Conservation (phyloP, 495 filamentous ascomycete species). For the Xylaria scruposa region DNA sequence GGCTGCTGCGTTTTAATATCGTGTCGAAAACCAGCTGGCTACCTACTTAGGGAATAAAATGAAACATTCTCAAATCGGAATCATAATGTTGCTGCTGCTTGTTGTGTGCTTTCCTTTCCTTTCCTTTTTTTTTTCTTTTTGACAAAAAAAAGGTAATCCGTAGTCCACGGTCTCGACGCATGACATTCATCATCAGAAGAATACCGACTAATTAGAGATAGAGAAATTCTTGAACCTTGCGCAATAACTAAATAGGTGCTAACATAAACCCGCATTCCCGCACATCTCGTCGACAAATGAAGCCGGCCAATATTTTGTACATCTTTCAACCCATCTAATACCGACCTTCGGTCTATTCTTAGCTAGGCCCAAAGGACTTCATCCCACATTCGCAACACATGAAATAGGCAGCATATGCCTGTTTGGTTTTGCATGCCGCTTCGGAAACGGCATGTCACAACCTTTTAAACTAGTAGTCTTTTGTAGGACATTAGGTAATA, state of each 20-base stretch:
- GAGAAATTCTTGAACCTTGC: background rate
- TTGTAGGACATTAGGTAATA: background rate
- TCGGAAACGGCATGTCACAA: background rate
- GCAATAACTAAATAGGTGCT: constrained; percentile 1
- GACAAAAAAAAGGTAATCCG: background rate
- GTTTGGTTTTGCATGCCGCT: constrained; percentile 1
- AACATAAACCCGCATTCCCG: background rate
- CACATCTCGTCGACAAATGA: background rate
- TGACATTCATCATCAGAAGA: background rate
- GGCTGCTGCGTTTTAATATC: constrained; percentile 17
- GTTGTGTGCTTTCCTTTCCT: background rate
- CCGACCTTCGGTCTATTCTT: background rate
- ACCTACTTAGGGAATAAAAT: background rate
- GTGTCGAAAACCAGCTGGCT: background rate
- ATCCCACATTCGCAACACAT: background rate
- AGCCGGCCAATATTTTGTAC: constrained; percentile 11
- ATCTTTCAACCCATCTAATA: background rate
- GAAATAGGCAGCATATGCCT: background rate
- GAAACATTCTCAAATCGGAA: background rate
- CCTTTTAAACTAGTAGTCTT: background rate
- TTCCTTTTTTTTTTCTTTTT: too few relatives aligned
- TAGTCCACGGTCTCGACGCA: background rate
- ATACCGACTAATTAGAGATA: background rate
- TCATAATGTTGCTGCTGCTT: background rate
- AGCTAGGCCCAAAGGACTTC: background rate